phyloP scores from a whole-genome alignment of 2,329 filamentous ascomycete genomes.

The Monosporascus sp. region DNA sequence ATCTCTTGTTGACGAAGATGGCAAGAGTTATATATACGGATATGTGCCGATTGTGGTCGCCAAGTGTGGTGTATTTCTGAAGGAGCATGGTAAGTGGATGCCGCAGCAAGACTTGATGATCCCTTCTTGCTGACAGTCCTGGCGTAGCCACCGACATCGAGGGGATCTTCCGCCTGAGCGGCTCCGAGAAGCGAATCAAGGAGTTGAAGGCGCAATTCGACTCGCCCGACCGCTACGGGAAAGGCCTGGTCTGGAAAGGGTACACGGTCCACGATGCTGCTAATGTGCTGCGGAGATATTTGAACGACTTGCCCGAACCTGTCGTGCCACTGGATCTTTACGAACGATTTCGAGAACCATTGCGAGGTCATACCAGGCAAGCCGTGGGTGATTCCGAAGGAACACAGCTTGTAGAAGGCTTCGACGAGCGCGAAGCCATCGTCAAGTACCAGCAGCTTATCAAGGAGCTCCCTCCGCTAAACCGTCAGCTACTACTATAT shows the following conservation, averaged over 20 bases:
- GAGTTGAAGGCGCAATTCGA: slow-evolving; percentile 90
- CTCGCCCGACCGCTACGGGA: slow-evolving; percentile 91
- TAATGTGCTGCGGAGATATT: slow-evolving; percentile 89
- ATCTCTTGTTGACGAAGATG: slow-evolving; percentile 86
- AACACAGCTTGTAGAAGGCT: slow-evolving; percentile 66
- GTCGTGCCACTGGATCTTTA: slow-evolving; percentile 95
- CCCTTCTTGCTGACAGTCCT: slow-evolving; percentile 18
- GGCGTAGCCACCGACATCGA: slow-evolving; percentile 80
- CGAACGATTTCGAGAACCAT: slow-evolving; percentile 79
- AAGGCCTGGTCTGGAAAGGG: slow-evolving; percentile 93
- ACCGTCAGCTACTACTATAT: slow-evolving; percentile 89
- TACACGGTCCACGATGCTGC: slow-evolving; percentile 98
- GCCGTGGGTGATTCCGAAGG: slow-evolving; percentile 65
- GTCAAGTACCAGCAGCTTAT: slow-evolving; percentile 82
- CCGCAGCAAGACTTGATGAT: slow-evolving; percentile 1
- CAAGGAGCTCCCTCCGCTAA: slow-evolving; percentile 85
- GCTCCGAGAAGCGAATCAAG: slow-evolving; percentile 97
- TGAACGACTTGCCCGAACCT: slow-evolving; percentile 93
- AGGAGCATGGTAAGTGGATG: slow-evolving; percentile 78
- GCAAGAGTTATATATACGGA: slow-evolving; percentile 95
- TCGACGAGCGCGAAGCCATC: slow-evolving; percentile 73
- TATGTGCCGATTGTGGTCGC: slow-evolving; percentile 98
- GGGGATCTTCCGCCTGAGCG: slow-evolving; percentile 92
- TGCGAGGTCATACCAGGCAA: slow-evolving; percentile 67
- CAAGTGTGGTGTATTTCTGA: slow-evolving; percentile 94